Conservation (phyloP, 2,329 filamentous ascomycete species). For the Penicillium thymicola region DNA sequence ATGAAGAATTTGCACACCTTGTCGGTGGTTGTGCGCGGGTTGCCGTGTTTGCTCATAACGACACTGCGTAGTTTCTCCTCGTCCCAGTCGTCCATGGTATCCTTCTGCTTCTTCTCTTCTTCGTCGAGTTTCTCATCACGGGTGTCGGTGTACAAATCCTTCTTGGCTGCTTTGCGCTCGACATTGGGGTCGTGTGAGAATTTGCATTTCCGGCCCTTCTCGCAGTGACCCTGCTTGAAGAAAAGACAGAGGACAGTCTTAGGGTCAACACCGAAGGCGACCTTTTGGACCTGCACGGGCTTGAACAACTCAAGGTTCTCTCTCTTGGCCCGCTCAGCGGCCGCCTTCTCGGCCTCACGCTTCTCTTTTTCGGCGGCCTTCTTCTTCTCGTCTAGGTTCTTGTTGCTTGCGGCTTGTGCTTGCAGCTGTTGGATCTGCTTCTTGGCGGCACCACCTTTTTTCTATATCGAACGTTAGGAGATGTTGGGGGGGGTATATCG, state of each 20-base stretch:
- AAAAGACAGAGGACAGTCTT: conserved; percentile 97
- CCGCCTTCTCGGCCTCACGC: conserved; percentile 84
- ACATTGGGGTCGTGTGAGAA: conserved; percentile 89
- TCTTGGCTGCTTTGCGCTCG: conserved; percentile 91
- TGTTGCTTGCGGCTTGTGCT: conserved; percentile 68
- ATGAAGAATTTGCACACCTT: conserved; percentile 99
- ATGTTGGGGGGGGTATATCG: neutral
- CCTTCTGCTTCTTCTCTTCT: conserved; percentile 71
- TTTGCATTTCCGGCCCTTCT: conserved; percentile 97
- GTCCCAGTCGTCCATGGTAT: conserved; percentile 96
- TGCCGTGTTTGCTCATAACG: conserved; percentile 93
- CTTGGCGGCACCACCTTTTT: conserved; percentile 89
- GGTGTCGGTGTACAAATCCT: conserved; percentile 81
- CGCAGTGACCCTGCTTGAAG: conserved; percentile 94
- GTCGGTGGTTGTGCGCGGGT: conserved; percentile 90
- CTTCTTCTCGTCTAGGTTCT: conserved; percentile 82
- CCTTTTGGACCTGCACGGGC: conserved; percentile 93
- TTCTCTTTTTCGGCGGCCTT: conserved; percentile 64
- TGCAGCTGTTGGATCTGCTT: conserved; percentile 84
- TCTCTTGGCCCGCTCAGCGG: conserved; percentile 76
- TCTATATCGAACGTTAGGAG: conserved; percentile 45
- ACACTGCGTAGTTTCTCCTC: conserved; percentile 92
- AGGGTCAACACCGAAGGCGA: conserved; percentile 94
- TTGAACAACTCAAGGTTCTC: conserved; percentile 82
- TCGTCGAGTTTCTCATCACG: conserved; percentile 66